Percentiles rank a stretch among this genome's conserved stretches.
phyloP scores from a whole-genome alignment of 495 filamentous ascomycete genomes.

The Lasiosphaeria miniovina region DNA sequence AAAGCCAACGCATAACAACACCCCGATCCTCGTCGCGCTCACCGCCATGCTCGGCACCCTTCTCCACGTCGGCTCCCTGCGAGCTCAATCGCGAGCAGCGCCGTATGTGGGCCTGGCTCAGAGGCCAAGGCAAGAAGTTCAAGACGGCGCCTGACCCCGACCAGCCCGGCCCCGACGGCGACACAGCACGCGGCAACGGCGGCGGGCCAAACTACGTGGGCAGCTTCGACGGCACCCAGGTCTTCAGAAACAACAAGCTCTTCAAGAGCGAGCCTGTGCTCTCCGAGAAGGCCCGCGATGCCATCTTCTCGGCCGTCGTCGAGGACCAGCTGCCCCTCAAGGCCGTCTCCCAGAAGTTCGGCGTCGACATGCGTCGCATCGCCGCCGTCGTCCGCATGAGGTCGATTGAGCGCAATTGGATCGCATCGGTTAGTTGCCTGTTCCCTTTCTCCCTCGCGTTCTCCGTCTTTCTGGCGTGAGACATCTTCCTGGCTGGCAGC shows the following conservation, averaged over 20 bases:
- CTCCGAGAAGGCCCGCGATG: conserved; percentile 68
- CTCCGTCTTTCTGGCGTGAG: neutral
- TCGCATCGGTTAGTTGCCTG: conserved; percentile 57
- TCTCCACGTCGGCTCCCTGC: conserved; percentile 26
- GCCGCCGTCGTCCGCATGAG: conserved; percentile 87
- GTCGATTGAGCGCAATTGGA: conserved; percentile 78
- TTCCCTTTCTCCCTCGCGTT: conserved; percentile 16
- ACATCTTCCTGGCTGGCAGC: neutral
- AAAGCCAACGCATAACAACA: conserved; percentile 1
- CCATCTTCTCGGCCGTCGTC: conserved; percentile 69
- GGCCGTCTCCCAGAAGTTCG: conserved; percentile 70
- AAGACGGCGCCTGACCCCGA: conserved; percentile 8
- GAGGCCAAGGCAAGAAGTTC: conserved; percentile 6
- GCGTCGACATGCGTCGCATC: conserved; percentile 81
- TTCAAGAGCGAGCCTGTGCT: conserved; percentile 75
- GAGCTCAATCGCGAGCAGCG: conserved; percentile 19
- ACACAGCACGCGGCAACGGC: neutral
- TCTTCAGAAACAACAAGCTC: conserved; percentile 63
- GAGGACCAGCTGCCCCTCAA: conserved; percentile 64
- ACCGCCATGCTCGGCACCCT: conserved; percentile 1
- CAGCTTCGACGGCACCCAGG: conserved; percentile 32
- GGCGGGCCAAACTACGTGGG: conserved; percentile 18
- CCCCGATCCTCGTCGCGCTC: neutral
- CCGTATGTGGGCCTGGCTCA: conserved; percentile 17
- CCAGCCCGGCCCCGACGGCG: neutral